Conservation (phyloP, 257 asterid genomes). For the Perilla frutescens region DNA sequence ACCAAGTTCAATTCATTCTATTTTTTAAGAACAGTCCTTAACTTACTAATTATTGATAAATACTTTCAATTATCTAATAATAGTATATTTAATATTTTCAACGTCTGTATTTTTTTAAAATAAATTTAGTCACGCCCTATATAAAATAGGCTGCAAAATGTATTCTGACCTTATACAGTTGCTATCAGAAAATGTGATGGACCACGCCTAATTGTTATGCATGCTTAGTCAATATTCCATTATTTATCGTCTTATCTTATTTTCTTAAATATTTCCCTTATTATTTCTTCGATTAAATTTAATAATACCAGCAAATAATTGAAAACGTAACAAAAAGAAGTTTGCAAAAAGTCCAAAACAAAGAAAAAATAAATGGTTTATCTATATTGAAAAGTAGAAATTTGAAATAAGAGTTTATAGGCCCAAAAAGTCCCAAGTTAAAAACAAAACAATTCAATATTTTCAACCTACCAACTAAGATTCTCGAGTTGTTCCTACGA, state of each 20-base stretch:
- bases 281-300: background rate
- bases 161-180: background rate
- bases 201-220: background rate
- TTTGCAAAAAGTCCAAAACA: background rate
- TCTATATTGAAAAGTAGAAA: background rate
- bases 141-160: constrained; percentile 1
- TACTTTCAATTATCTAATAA: background rate
- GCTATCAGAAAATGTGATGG: constrained; percentile 17
- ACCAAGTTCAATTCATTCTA: too few relatives aligned
- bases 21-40: too few relatives aligned
- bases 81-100: background rate
- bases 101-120: background rate
- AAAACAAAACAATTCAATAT: background rate
- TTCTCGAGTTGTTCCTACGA: constrained; percentile 28
- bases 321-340: background rate
- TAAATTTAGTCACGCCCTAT: background rate
- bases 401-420: background rate
- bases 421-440: background rate
- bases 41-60: too few relatives aligned
- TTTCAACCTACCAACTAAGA: constrained; percentile 8
- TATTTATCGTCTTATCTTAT: constrained; percentile 3
- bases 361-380: background rate
- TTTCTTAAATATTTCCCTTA: background rate
- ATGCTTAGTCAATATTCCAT: constrained; percentile 25
- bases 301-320: background rate